Conservation (phyloP, 345 rosid genomes). For the Syzygium aqueum region DNA sequence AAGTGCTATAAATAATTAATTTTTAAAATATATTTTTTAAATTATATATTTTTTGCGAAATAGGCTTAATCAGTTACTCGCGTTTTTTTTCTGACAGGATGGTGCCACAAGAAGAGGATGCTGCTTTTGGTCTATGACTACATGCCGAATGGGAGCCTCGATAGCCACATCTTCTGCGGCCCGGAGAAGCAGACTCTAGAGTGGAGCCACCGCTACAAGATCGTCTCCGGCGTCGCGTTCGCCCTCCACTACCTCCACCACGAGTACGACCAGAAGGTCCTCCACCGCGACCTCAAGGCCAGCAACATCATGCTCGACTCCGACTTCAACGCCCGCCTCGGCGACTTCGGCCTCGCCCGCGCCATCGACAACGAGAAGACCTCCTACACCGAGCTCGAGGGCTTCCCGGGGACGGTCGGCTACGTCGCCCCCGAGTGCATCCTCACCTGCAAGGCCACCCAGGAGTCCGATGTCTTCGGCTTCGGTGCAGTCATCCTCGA, state of each 20-base stretch:
- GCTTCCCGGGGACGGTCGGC: conserved; percentile 43
- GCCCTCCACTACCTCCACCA: conserved; percentile 56
- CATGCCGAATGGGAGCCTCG: conserved; percentile 65
- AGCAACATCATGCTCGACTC: conserved; percentile 55
- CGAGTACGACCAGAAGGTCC: conserved; percentile 49
- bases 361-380: conserved; percentile 44
- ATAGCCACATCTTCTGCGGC: conserved; percentile 26
- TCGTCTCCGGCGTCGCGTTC: conserved; percentile 38
- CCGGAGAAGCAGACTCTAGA: conserved; percentile 7
- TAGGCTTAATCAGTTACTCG: no score
- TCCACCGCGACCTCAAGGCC: conserved; percentile 61
- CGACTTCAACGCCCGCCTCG: conserved; percentile 45
- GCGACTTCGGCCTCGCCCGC: conserved; percentile 50
- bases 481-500: conserved; percentile 51
- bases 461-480: conserved; percentile 48
- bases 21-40: no score
- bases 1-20: no score
- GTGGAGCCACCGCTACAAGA: conserved; percentile 35
- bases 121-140: conserved; percentile 44
- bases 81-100: conserved; percentile 11
- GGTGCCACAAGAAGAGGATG: conserved; percentile 48
- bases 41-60: no score
- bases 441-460: conserved; percentile 43
- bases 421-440: conserved; percentile 55
- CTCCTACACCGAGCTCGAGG: conserved; percentile 44